A percentile compares a stretch with the other conserved stretches of the same genome.
Conservation (phyloP, 306 rosid species). For the Senna tora region DNA sequence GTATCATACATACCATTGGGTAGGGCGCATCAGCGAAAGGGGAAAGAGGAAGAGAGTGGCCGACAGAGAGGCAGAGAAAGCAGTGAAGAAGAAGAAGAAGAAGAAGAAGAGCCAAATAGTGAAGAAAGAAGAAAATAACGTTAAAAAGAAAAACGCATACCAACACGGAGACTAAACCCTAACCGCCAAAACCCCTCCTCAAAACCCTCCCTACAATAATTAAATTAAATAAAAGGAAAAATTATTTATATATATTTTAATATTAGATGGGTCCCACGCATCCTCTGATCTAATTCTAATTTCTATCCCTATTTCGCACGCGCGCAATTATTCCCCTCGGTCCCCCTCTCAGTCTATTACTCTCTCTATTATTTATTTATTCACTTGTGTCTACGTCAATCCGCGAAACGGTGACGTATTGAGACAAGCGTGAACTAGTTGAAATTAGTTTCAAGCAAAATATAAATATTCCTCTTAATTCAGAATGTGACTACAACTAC, state of each 20-base stretch:
- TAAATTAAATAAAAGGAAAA: background rate
- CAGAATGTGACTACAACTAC: too few relatives aligned
- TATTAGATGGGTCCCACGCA: background rate
- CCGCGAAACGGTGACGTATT: background rate
- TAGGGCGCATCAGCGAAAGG: background rate
- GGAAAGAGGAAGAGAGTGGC: background rate
- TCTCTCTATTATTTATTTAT: too few relatives aligned
- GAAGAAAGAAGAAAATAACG: slow-evolving; percentile 7
- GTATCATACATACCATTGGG: background rate
- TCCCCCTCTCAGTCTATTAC: too few relatives aligned
- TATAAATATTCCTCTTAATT: too few relatives aligned
- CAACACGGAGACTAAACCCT: slow-evolving; percentile 43
- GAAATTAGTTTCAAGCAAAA: too few relatives aligned
- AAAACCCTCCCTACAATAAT: background rate
- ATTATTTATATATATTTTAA: slow-evolving; percentile 1
- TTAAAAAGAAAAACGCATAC: background rate
- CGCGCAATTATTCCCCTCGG: background rate
- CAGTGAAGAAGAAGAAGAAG: background rate
- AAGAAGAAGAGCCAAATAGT: background rate
- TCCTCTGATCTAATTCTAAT: background rate
- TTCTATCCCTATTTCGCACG: background rate
- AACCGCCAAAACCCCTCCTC: slow-evolving; percentile 45
- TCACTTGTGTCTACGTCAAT: background rate
- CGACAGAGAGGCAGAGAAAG: slow-evolving; percentile 4
- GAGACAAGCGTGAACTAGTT: too few relatives aligned